Evolutionary conservation across 805 yeast genomes (phyloP), one percentile per base, ranked within the genome.

Genomic region (Starmerella bacillaris): DNA sequence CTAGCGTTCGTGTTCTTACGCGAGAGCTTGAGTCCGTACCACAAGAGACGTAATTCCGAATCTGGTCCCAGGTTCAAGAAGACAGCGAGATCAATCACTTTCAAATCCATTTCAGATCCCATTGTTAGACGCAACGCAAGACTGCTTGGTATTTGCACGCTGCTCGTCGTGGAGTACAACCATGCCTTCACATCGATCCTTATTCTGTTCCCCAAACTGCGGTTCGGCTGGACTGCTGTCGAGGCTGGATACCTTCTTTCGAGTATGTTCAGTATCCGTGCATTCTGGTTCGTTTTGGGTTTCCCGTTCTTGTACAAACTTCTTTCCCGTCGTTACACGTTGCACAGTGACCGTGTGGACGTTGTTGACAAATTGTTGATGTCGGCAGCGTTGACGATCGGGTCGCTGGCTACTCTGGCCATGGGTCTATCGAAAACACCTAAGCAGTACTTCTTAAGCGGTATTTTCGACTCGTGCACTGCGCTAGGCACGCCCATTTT

Each of bases 171-270:
- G 8, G 49, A 42, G 30, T 37, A 45, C 27, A 36, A 35, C 29
- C 33, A 36, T 26, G 30, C 45, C 16, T 38, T 46, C 16, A 17
- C 39, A 15, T 32, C 36, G 8, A 40, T 48, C 11, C 31, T 47
- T 22, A 19, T 50, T 18, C 40, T 52, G 16, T 53, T 49, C 30
- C 52, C 56, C 15, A 48, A 50, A 37, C 43, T 46, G 32, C 30
- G 34, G 35, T 53, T 53, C 35, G 44, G 44, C 12, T 53, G 58
- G 58, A 42, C 56, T 2, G 54, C 55, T 7, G 41, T 53, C 5
- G 52, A 53, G 37, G 28, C 47, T 2, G 58, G 58, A 8, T 53
- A 53, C 34, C 39, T 50, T 5, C 42, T 49, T n/a, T 48, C 56
- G 2, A 35, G 46, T 1, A 48, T 50, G 36, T 47, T 51, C 3